These are phyloP conservation scores for Ustilago nuda DNA, from an alignment of 1,284 basidiomycete species.

Conservation along the genomic window DNA sequence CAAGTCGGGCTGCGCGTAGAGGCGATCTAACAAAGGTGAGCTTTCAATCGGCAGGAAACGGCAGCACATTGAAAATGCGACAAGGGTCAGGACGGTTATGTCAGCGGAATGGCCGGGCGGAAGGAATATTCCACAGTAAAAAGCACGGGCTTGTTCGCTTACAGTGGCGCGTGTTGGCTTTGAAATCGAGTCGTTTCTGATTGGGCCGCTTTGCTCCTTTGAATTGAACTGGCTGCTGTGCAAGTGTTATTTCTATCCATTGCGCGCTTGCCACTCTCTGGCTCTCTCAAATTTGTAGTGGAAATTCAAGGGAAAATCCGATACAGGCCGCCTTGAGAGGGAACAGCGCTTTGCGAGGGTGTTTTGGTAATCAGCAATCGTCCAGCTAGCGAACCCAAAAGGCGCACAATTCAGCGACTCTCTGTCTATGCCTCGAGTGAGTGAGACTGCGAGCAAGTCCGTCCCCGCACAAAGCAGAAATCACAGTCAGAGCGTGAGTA, in stretches of 20 bases:
- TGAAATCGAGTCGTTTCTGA: conserved; percentile 32
- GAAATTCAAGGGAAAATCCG: conserved; percentile 25
- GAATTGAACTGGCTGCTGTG: conserved; percentile 6
- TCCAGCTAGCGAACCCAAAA: background rate
- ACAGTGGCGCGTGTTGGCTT: conserved; percentile 12
- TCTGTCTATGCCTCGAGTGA: background rate
- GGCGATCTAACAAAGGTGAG: conserved; percentile 6
- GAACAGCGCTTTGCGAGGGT: conserved; percentile 9
- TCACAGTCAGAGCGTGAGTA: background rate
- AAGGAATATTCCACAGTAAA: conserved; percentile 10
- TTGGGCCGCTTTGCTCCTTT: conserved; percentile 9
- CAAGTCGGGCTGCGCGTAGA: background rate
- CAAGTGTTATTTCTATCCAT: background rate
- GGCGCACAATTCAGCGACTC: conserved; percentile 3
- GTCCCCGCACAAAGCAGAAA: conserved; percentile 10
- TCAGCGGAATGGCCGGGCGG: conserved; percentile 22
- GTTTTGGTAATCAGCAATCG: conserved; percentile 40
- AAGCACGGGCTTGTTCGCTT: background rate
- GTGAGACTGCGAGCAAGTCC: background rate
- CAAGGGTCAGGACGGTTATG: conserved; percentile 25
- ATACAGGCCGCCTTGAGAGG: conserved; percentile 23
- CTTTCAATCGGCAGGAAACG: conserved; percentile 23
- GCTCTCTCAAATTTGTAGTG: background rate
- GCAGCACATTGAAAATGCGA: conserved; percentile 19
- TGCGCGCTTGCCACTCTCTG: conserved; percentile 1